Evolutionary conservation across 148 eudicot species (phyloP).

Genomic region (Cornus controversa): DNA sequence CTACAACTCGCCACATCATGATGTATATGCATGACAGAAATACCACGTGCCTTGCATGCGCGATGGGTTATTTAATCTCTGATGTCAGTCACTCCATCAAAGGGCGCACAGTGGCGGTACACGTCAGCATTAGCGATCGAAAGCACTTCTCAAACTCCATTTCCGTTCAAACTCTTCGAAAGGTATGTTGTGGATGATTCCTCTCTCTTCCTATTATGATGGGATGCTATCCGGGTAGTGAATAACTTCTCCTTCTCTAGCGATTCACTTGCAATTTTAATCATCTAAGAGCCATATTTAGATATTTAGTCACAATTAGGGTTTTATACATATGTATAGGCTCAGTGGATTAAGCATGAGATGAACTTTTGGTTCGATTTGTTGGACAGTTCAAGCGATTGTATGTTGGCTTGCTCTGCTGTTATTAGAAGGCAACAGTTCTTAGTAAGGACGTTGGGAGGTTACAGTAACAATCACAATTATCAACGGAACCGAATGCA

Average conservation of each 20-base stretch:
- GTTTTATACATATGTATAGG: neutral
- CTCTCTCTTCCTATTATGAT: too few relatives aligned
- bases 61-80: too few relatives aligned
- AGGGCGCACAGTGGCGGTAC: too few relatives aligned
- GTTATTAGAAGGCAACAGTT: constrained; percentile 60
- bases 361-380: neutral
- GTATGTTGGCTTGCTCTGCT: constrained; percentile 38
- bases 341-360: neutral
- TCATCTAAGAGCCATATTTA: neutral
- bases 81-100: too few relatives aligned
- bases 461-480: constrained; percentile 20
- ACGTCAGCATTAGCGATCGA: too few relatives aligned
- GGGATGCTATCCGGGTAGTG: too few relatives aligned
- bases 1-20: too few relatives aligned
- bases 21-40: too few relatives aligned
- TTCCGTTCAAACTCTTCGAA: neutral
- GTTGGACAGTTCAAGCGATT: constrained; percentile 4
- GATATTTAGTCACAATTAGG: neutral
- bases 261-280: neutral
- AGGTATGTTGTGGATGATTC: neutral
- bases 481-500: constrained; percentile 31
- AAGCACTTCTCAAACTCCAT: too few relatives aligned
- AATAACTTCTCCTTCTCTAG: too few relatives aligned
- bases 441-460: constrained; percentile 58
- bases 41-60: too few relatives aligned